These are phyloP conservation scores for Aspergillus transmontanensis DNA, from an alignment of 2,329 filamentous ascomycete genomes.

Conservation along the genomic window DNA sequence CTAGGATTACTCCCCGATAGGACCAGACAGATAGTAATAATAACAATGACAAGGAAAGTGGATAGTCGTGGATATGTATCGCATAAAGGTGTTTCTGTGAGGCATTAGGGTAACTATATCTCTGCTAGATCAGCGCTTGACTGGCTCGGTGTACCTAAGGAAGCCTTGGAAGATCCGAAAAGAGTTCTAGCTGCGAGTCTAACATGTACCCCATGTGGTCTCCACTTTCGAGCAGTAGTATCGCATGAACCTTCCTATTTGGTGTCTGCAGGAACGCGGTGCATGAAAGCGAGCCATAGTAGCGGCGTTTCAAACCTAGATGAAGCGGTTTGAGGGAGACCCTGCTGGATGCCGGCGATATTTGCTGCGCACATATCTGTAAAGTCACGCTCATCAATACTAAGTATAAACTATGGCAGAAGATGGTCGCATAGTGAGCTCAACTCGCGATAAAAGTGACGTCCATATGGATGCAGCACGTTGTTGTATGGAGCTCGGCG, in stretches of 20 bases:
- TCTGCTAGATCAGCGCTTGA: background rate
- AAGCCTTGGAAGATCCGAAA: background rate
- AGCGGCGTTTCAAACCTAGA: background rate
- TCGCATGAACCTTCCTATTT: background rate
- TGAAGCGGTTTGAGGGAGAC: background rate
- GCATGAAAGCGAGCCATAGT: background rate
- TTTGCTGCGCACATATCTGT: background rate
- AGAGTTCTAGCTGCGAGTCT: background rate
- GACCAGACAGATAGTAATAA: too few relatives aligned
- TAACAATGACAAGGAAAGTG: background rate
- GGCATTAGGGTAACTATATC: background rate
- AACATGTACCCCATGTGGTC: background rate
- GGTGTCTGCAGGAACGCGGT: background rate
- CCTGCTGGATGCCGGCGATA: background rate
- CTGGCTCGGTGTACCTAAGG: background rate
- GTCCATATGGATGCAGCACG: background rate
- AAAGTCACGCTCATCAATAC: background rate
- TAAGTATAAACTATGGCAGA: background rate
- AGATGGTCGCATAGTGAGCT: background rate
- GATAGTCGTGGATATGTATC: background rate
- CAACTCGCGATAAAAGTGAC: too few relatives aligned
- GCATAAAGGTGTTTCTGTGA: background rate
- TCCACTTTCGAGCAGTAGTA: background rate
- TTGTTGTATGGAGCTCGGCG: background rate
- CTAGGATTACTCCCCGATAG: background rate